Base-by-base conservation (phyloP, 192 early-diverging fungal species). In the Coemansia sp. region DNA sequence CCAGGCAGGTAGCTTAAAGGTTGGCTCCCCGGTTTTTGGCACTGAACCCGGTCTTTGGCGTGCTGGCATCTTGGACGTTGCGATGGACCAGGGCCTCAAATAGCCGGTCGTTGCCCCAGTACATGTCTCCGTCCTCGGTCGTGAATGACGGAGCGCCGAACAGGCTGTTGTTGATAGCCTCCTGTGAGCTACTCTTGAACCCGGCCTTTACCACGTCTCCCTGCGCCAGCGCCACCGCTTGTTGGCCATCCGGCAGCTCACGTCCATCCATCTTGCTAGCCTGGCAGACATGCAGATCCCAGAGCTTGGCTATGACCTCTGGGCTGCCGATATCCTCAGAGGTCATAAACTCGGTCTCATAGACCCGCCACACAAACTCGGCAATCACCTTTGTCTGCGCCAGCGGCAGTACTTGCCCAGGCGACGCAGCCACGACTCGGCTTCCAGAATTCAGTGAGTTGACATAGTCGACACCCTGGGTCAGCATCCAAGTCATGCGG, bases 31-130 rank as follows among this genome's bases (percentile, higher is more conserved):
- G 70, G 29, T 53, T 17, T 38, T 40, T 46, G n/a, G 17, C 22
- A 19, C 74, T 52, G 68, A 65, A 70, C n/a, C 68, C 74, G 14
- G 56, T 18, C 55, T 73, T 52, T 38, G 53, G 67, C 6, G 15
- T 15, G 21, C 43, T 24, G 26, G 69, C 57, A 11, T 68, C 65
- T n/a, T 68, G 36, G 15, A 46, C 4, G 38, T 56, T 36, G 75
- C 60, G 56, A 60, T 76, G 58, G 32, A 62, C 19, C 43, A 72
- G 8, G 33, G 83, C 69, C 19, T 79, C 78, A 60, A 77, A 17
- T 14, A 84, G 60, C 5, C 81, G 69, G 59, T 86, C 84, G 36
- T 82, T 83, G 50, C 84, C 84, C 83, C 83, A 86, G 66, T 83
- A 86, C 46, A 83, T 61, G 42, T 72, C 65, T 34, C 78, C 73